Evolutionary conservation across 23 red algal genomes (phyloP).

Genomic region (Porphyridium purpureum): DNA sequence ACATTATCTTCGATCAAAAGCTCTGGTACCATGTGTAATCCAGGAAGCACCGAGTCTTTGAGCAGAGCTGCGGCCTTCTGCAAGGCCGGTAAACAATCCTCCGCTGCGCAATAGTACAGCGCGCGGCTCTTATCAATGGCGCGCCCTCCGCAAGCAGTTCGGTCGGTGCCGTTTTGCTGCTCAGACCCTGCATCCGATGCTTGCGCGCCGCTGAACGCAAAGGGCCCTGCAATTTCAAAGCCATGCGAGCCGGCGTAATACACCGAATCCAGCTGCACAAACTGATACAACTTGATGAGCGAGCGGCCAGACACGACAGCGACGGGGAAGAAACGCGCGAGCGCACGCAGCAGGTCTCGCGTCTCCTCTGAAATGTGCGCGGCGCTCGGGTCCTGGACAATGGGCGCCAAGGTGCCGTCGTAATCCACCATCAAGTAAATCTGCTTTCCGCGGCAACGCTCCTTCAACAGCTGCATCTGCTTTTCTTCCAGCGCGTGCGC

Average conservation of each 20-base stretch:
- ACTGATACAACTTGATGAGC: conserved; percentile 33
- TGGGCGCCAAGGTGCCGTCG: conserved; percentile 82
- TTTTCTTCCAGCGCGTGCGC: too few relatives aligned
- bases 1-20: conserved; percentile 67
- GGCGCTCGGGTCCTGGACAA: conserved; percentile 72
- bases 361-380: conserved; percentile 24
- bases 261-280: conserved; percentile 36
- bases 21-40: too few relatives aligned
- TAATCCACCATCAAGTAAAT: too few relatives aligned
- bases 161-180: conserved; percentile 5
- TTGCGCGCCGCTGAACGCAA: not conserved
- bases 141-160: conserved; percentile 2
- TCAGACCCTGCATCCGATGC: conserved; percentile 27
- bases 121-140: conserved; percentile 15
- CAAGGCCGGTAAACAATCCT: too few relatives aligned
- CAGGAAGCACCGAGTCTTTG: too few relatives aligned
- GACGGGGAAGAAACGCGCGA: conserved; percentile 33
- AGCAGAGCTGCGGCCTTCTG: too few relatives aligned
- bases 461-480: too few relatives aligned
- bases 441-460: too few relatives aligned
- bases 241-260: conserved; percentile 85
- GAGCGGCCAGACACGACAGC: conserved; percentile 65
- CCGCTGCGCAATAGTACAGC: too few relatives aligned
- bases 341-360: conserved; percentile 11
- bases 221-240: conserved; percentile 58